phyloP scores from a whole-genome alignment of 441 rosid genomes.

The Codiaeum variegatum region DNA sequence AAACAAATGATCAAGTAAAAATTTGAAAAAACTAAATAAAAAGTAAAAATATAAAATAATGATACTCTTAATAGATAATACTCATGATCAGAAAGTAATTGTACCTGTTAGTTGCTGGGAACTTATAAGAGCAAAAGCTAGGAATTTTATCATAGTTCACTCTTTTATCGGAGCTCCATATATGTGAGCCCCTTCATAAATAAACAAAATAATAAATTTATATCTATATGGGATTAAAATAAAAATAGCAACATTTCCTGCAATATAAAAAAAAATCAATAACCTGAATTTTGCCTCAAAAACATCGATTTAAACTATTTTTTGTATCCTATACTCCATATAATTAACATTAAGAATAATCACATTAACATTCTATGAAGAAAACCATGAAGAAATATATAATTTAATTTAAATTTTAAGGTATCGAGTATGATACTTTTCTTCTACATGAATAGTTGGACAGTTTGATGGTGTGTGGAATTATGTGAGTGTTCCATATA shows the following conservation, averaged over 20 bases:
- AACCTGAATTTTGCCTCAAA: too few species aligned
- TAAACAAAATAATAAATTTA: constrained; percentile 10
- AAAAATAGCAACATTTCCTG: too few species aligned
- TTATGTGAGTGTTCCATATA: constrained; percentile 90
- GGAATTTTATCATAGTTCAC: neutral
- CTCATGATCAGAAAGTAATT: neutral
- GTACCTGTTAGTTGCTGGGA: neutral
- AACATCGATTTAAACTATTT: too few species aligned
- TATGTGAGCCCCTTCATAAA: neutral
- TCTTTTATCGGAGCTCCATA: constrained; percentile 7
- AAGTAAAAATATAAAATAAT: neutral
- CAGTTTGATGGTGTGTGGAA: constrained; percentile 86
- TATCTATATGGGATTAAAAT: neutral
- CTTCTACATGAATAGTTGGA: constrained; percentile 97
- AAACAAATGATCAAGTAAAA: neutral
- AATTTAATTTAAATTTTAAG: neutral
- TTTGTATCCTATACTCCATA: too few species aligned
- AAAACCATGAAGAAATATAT: neutral
- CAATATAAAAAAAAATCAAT: too few species aligned
- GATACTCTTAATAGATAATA: neutral
- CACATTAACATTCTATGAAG: neutral
- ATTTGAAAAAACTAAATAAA: neutral
- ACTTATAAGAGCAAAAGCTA: neutral
- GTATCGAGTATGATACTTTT: constrained; percentile 53
- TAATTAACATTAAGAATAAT: neutral